phyloP scores from a whole-genome alignment of 192 early-diverging fungal genomes.

The Podila minutissima region DNA sequence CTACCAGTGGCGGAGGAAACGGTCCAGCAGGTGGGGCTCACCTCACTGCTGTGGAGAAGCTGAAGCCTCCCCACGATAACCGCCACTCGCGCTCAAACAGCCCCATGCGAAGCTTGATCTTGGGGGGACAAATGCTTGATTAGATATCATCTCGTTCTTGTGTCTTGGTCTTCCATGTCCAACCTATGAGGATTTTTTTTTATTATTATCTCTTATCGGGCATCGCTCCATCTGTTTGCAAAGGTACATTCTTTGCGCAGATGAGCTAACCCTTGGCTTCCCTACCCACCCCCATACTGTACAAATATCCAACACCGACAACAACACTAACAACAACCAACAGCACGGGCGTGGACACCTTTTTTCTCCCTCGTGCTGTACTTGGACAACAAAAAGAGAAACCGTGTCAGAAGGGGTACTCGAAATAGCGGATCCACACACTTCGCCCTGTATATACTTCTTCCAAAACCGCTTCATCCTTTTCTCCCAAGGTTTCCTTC shows the following conservation, averaged over 20 bases:
- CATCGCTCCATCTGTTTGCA: neutral
- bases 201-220: neutral
- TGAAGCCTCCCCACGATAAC: conserved; percentile 35
- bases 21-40: neutral
- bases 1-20: neutral
- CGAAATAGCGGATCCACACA: neutral
- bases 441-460: neutral
- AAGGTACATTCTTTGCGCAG: too few relatives aligned
- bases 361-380: neutral
- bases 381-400: neutral
- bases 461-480: neutral
- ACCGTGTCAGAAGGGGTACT: too few relatives aligned
- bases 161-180: neutral
- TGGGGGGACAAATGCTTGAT: conserved; percentile 50
- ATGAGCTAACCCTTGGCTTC: too few relatives aligned
- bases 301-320: too few relatives aligned
- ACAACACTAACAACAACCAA: too few relatives aligned
- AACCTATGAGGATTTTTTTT: neutral
- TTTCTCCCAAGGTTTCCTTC: neutral
- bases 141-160: conserved; percentile 2
- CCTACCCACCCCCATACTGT: too few relatives aligned
- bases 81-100: conserved; percentile 38
- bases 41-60: conserved; percentile 28
- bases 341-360: too few relatives aligned
- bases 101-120: conserved; percentile 48